phyloP scores from a whole-genome alignment of 108 stramenopile genomes.

The Pinguiococcus pyrenoidosus region DNA sequence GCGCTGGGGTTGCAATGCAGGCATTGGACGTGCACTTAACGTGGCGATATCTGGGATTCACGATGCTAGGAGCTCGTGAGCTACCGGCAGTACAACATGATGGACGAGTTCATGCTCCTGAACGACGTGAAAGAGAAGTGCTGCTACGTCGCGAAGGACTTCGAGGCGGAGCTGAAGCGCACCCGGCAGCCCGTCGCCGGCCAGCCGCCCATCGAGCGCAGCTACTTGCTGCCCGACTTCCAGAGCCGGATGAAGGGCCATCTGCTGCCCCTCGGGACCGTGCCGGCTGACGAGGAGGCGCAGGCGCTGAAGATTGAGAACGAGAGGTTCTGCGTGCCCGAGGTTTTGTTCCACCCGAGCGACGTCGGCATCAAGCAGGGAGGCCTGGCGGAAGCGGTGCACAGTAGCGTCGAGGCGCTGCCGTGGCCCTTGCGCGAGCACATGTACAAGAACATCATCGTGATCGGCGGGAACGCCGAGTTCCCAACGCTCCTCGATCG shows the following conservation, averaged over 20 bases:
- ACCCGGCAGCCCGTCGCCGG: conserved; percentile 33
- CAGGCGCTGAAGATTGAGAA: conserved; percentile 61
- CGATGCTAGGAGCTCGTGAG: conserved; percentile 67
- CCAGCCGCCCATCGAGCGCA: conserved; percentile 45
- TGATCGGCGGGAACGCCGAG: conserved; percentile 66
- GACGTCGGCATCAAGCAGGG: conserved; percentile 71
- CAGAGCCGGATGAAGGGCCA: conserved; percentile 54
- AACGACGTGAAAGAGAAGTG: conserved; percentile 51
- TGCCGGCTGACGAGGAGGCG: conserved; percentile 51
- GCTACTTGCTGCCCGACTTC: conserved; percentile 76
- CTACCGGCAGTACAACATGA: conserved; percentile 88
- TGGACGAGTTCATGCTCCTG: conserved; percentile 78
- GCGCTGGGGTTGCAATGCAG: too few relatives aligned
- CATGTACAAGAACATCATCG: conserved; percentile 57
- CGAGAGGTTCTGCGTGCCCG: conserved; percentile 79
- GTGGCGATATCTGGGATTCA: too few relatives aligned
- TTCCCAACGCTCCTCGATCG: conserved; percentile 57
- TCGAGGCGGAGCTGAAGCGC: conserved; percentile 51
- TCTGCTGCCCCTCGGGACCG: conserved; percentile 2
- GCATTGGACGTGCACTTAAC: too few relatives aligned
- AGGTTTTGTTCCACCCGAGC: conserved; percentile 74
- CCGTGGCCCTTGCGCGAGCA: conserved; percentile 50
- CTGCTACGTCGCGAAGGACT: conserved; percentile 52
- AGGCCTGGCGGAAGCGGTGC: conserved; percentile 64
- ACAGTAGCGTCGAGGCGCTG: conserved; percentile 57